Base-by-base conservation (phyloP, 305 asterid genomes). In the Fraxinus sp. region DNA sequence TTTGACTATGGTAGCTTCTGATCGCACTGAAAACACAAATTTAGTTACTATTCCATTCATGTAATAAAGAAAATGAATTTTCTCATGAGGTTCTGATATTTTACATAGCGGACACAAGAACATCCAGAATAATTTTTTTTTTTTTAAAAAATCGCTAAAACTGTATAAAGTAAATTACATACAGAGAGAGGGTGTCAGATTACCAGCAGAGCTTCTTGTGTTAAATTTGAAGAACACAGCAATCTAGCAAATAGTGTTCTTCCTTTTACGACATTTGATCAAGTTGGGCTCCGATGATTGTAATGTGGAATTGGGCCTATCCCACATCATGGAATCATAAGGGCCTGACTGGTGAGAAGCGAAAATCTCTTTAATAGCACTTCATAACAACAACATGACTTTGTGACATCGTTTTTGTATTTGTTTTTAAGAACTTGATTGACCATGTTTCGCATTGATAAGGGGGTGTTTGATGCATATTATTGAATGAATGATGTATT, bases 181-280 rank as follows among this genome's bases (percentile, higher is more conserved):
- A 41, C 32, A 28, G 9, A 26, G 11, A 76, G 26, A 66, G 78
- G 68, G 28, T 35, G 76, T 59, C 32, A 55, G 76, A 75, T 79
- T 85, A 85, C 85, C 85, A 18, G 64, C 57, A 14, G 83, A 78
- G 64, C 77, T 68, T n/a, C 73, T 64, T 10, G 72, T 64, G 72
- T 64, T 20, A 24, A 64, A 22, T 64, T 64, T 64, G 35, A 22
- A 64, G 72, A 64, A 24, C 72, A 64, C 73, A 9, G 73, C 73
- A 64, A 26, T 64, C 73, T 22, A 3, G 73, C 72, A 24, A 64
- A 20, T 26, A 7, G 33, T 11, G 35, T 64, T 26, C 33, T 24
- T 64, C 72, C 35, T 64, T 22, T 64, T 9, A 24, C 32, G 35
- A 62, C 22, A 62, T 9, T 18, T 6, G 26, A 55, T 55, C 64